Evolutionary conservation across 768 basidiomycete genomes (phyloP), one percentile per base, ranked within the genome.

Genomic region (Lactarius akahatsu): DNA sequence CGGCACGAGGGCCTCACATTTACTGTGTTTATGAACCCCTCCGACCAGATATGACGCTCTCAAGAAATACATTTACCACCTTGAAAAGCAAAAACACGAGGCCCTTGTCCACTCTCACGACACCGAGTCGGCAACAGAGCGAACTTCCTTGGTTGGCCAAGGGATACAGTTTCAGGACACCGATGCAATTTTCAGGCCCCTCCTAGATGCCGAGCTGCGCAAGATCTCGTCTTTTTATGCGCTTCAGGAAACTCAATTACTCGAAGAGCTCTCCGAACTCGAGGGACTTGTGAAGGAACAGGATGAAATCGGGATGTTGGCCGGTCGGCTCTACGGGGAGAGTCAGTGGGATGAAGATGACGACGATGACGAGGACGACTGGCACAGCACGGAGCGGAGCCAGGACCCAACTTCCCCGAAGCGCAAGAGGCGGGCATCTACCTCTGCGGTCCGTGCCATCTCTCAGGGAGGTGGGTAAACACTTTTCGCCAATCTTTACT

Each of bases 181-280:
- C 16, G 85, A 92, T 73, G 73, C 75, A 16, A 76, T 82, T 20
- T 98, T 98, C 75, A 75, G 82, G 10, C 86, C 89, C 0, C 80
- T 94, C 0, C 82, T 97, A 36, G 90, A 97, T 75, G 80, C 83
- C 67, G 95, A 99, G 72, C 80, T 96, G 36, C 80, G 81, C 73
- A 97, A 95, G 82, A 88, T 98, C 20, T 77, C 80, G 26, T 61
- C 78, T 0, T 98, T 98, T 75, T 98, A 98, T 75, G 82, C 83
- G 57, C 72, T 76, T 2, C 92, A 96, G 76, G 88, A 92, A 73
- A 83, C 80, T 55, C 91, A 95, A 58, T 77, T 97, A 1, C 71
- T 83, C 5, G 82, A 82, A 1, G 89, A 90, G 38, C 76, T 90
- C 5, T 76, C 77, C 0, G 82, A 83, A 28, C 73, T 92, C 63